These are phyloP conservation scores for Boletus barrowsii DNA, from an alignment of 768 basidiomycete species.

Conservation along the genomic window DNA sequence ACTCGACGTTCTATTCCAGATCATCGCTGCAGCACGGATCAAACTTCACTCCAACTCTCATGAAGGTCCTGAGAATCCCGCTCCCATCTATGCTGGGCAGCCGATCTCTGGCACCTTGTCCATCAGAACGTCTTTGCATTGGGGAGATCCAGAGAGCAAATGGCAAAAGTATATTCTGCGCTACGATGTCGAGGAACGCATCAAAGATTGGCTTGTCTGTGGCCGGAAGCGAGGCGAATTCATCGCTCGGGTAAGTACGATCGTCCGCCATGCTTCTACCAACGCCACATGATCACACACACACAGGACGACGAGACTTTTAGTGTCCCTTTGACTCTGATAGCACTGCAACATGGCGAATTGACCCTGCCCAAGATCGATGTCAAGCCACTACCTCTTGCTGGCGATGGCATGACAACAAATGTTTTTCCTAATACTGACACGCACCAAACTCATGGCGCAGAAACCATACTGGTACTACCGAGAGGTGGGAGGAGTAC, in stretches of 20 bases:
- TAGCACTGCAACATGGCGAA: slow-evolving; percentile 83
- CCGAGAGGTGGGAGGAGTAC: slow-evolving; percentile 82
- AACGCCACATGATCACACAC: background rate
- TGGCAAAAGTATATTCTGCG: slow-evolving; percentile 53
- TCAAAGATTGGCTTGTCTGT: slow-evolving; percentile 86
- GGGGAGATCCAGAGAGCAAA: slow-evolving; percentile 53
- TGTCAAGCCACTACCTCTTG: slow-evolving; percentile 56
- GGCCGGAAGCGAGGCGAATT: slow-evolving; percentile 88
- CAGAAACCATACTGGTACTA: slow-evolving; percentile 74
- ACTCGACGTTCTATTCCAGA: slow-evolving; percentile 40
- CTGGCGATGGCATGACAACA: slow-evolving; percentile 55
- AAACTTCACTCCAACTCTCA: slow-evolving; percentile 46
- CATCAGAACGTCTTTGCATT: slow-evolving; percentile 74
- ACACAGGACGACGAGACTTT: slow-evolving; percentile 60
- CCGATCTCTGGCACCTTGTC: slow-evolving; percentile 68
- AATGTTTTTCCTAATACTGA: slow-evolving; percentile 64
- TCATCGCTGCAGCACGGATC: slow-evolving; percentile 60
- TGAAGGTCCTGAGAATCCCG: slow-evolving; percentile 28
- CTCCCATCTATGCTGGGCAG: slow-evolving; percentile 78
- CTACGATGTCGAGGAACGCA: slow-evolving; percentile 80
- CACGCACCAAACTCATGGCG: slow-evolving; percentile 82
- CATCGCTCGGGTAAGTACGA: slow-evolving; percentile 55
- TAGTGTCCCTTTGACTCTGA: slow-evolving; percentile 66
- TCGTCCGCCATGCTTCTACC: background rate
- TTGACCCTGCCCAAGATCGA: slow-evolving; percentile 72